Conservation (phyloP, 2,329 filamentous ascomycete genomes). For the Podosphaera aphanis region DNA sequence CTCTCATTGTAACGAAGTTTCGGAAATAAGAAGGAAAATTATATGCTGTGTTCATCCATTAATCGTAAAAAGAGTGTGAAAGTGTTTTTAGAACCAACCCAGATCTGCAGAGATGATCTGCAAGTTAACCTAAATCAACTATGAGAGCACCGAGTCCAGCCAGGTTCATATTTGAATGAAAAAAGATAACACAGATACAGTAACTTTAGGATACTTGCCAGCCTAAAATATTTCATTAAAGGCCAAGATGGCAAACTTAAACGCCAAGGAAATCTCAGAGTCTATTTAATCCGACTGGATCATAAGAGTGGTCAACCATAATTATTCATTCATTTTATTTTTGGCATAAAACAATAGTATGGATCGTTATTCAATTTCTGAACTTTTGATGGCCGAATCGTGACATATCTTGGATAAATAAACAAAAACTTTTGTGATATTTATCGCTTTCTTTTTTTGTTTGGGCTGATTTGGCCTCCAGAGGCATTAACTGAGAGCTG, state of each 20-base stretch:
- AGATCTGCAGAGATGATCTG: constrained; percentile 1
- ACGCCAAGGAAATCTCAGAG: neutral
- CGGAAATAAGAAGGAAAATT: constrained; percentile 8
- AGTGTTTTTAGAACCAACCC: neutral
- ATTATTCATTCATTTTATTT: neutral
- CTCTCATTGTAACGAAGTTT: neutral
- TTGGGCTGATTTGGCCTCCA: constrained; percentile 17
- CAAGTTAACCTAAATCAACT: constrained; percentile 1
- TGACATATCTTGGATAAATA: neutral
- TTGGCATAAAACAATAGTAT: constrained; percentile 1
- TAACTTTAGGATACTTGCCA: neutral
- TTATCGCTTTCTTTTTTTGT: constrained; percentile 45
- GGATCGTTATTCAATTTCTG: constrained; percentile 6
- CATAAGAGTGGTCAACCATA: neutral
- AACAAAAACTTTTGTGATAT: neutral
- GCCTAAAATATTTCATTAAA: neutral
- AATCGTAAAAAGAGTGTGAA: constrained; percentile 12
- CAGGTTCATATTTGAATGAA: neutral
- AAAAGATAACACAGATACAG: constrained; percentile 1
- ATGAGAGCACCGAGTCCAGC: constrained; percentile 1
- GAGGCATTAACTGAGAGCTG: constrained; percentile 6
- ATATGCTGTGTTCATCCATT: constrained; percentile 12
- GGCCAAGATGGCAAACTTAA: neutral
- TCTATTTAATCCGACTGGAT: neutral
- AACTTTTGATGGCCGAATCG: constrained; percentile 1